Conservation (phyloP, 495 filamentous ascomycete species). For the Annulohypoxylon moriforme region DNA sequence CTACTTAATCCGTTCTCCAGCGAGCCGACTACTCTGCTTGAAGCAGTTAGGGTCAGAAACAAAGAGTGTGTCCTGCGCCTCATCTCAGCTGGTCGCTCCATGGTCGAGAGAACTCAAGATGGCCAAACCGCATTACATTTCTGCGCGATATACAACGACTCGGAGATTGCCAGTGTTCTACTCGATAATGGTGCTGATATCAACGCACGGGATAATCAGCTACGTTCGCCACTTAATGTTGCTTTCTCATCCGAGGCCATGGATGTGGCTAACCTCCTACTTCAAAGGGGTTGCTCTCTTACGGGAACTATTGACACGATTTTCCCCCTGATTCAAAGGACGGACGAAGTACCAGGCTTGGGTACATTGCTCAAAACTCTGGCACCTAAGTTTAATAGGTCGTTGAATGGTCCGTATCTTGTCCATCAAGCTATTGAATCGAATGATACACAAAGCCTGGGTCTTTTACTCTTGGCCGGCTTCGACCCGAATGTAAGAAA, state of each 20-base stretch:
- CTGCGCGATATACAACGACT: conserved; percentile 44
- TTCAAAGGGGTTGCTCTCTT: conserved; percentile 31
- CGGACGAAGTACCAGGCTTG: conserved; percentile 17
- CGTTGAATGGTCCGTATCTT: conserved; percentile 8
- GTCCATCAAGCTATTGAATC: conserved; percentile 26
- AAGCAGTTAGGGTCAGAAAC: conserved; percentile 31
- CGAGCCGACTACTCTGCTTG: conserved; percentile 14
- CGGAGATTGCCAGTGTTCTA: conserved; percentile 28
- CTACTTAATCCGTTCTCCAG: conserved; percentile 9
- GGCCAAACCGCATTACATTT: conserved; percentile 45
- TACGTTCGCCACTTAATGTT: conserved; percentile 33
- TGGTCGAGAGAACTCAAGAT: conserved; percentile 22
- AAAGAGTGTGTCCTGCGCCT: conserved; percentile 20
- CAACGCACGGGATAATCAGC: conserved; percentile 37
- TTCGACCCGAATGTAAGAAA: conserved; percentile 26
- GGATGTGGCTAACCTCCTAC: conserved; percentile 25
- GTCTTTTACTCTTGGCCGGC: conserved; percentile 10
- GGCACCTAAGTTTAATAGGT: conserved; percentile 24
- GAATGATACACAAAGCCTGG: conserved; percentile 4
- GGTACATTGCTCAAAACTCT: conserved; percentile 17
- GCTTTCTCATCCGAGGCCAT: conserved; percentile 36
- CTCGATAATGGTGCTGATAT: conserved; percentile 44
- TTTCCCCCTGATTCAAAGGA: conserved; percentile 23
- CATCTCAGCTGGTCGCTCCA: conserved; percentile 25
- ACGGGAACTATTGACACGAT: conserved; percentile 18